Conservation (phyloP, 2,329 filamentous ascomycete genomes). For the Calonectria naviculata region DNA sequence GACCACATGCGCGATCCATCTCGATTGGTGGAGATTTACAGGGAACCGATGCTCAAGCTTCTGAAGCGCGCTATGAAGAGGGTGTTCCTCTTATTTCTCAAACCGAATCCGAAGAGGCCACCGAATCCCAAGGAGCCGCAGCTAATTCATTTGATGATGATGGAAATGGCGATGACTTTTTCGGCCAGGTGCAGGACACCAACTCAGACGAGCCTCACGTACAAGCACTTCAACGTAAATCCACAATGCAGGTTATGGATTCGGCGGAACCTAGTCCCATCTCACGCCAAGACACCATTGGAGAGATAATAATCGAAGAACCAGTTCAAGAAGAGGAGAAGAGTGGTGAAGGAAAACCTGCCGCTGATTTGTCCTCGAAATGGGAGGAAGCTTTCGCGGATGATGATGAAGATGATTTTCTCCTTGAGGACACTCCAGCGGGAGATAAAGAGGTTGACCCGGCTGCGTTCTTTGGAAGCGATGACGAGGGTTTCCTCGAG, state of each 20-base stretch:
- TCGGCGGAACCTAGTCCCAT: conserved; percentile 53
- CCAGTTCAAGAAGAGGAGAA: conserved; percentile 35
- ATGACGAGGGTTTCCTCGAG: conserved; percentile 87
- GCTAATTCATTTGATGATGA: conserved; percentile 54
- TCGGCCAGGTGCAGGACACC: conserved; percentile 60
- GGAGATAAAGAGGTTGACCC: conserved; percentile 65
- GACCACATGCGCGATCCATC: conserved; percentile 44
- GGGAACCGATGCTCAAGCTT: conserved; percentile 53
- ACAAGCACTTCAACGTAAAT: conserved; percentile 70
- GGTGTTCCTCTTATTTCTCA: conserved; percentile 72
- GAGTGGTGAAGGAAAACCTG: conserved; percentile 32
- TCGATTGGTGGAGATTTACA: conserved; percentile 57
- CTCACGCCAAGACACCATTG: conserved; percentile 44
- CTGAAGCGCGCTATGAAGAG: conserved; percentile 75
- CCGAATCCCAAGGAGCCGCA: conserved; percentile 27
- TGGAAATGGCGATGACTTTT: conserved; percentile 72
- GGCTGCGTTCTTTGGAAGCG: conserved; percentile 79
- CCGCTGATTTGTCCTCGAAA: conserved; percentile 77
- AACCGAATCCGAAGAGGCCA: conserved; percentile 18
- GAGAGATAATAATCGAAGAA: conserved; percentile 36
- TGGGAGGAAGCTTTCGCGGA: conserved; percentile 86
- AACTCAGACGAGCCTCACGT: conserved; percentile 20
- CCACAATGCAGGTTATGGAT: conserved; percentile 74
- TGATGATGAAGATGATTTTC: conserved; percentile 75
- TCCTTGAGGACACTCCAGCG: conserved; percentile 66